phyloP scores from a whole-genome alignment of 2,329 filamentous ascomycete species.

The Talaromyces sp. region DNA sequence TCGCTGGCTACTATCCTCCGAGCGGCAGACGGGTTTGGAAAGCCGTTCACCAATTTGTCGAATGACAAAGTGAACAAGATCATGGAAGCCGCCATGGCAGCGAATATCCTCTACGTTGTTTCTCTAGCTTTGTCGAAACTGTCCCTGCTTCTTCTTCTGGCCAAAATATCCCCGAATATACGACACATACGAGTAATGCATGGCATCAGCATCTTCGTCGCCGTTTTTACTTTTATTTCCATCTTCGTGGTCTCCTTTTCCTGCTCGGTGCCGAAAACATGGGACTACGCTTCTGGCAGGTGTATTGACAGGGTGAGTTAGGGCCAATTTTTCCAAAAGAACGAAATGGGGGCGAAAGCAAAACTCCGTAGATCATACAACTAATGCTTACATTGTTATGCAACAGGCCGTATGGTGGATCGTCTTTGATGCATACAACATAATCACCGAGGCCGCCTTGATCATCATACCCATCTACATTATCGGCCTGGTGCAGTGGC shows the following conservation, averaged over 20 bases:
- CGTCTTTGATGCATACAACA: slow-evolving; percentile 2
- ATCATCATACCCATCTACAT: slow-evolving; percentile 2
- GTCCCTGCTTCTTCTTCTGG: background rate
- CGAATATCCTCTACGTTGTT: background rate
- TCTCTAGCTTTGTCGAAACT: slow-evolving; percentile 3
- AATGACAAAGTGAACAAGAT: background rate
- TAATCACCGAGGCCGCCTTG: background rate
- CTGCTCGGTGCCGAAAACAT: slow-evolving; percentile 5
- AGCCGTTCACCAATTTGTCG: background rate
- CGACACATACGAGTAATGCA: slow-evolving; percentile 1
- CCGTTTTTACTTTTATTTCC: background rate
- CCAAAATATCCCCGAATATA: slow-evolving; percentile 1
- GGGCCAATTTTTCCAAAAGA: background rate
- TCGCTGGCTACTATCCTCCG: slow-evolving; percentile 3
- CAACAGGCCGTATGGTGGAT: slow-evolving; percentile 1
- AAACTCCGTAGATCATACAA: background rate
- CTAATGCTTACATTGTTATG: background rate
- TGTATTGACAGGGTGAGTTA: background rate
- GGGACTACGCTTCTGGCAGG: background rate
- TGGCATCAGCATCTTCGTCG: background rate
- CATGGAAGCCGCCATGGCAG: background rate
- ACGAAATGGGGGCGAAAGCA: background rate
- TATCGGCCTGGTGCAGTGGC: slow-evolving; percentile 2
- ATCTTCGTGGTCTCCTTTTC: background rate
- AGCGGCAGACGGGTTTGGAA: background rate